Evolutionary conservation across 2,329 filamentous ascomycete species (phyloP).

Genomic region (Epichloe glyceriae): DNA sequence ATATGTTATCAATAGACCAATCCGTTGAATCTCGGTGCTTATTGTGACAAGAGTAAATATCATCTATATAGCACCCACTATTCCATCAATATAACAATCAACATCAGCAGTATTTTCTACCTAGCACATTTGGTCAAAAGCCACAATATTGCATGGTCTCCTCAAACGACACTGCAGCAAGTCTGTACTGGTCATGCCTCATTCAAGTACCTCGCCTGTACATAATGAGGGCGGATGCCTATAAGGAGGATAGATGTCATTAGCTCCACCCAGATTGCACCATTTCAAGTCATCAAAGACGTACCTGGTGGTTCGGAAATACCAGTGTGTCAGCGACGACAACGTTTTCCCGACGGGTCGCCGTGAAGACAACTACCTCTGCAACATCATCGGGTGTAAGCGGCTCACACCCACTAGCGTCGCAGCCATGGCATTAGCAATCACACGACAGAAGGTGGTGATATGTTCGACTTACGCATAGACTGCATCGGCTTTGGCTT

Average conservation of each 20-base stretch:
- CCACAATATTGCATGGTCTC: background rate
- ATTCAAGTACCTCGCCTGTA: constrained; percentile 14
- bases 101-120: background rate
- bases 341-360: constrained; percentile 75
- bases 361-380: constrained; percentile 77
- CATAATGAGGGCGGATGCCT: constrained; percentile 22
- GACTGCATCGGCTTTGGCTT: constrained; percentile 77
- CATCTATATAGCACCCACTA: no score
- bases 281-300: background rate
- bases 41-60: background rate
- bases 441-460: background rate
- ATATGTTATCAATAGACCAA: background rate
- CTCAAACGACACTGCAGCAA: background rate
- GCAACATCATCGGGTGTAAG: constrained; percentile 85
- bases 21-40: background rate
- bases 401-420: constrained; percentile 56
- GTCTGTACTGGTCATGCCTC: background rate
- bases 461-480: constrained; percentile 49
- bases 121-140: no score
- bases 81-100: background rate
- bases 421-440: background rate
- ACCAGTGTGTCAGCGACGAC: constrained; percentile 79
- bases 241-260: background rate
- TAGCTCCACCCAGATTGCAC: background rate
- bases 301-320: constrained; percentile 80